phyloP scores from a whole-genome alignment of 2,329 filamentous ascomycete species.

The Didymella arachidicola region DNA sequence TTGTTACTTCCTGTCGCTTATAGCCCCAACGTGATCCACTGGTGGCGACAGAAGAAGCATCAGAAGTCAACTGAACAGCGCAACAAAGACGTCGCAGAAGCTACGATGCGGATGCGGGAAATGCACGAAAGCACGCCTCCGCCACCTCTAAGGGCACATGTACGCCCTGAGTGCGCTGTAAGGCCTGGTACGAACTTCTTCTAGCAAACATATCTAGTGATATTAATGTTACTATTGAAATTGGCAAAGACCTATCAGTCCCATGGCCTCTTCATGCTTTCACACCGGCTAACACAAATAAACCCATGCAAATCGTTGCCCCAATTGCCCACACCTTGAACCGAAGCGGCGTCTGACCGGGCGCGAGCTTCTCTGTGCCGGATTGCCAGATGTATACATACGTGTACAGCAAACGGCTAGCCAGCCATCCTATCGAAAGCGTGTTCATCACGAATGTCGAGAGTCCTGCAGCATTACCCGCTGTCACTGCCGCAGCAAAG shows the following conservation, averaged over 20 bases:
- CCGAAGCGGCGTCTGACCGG: slow-evolving; percentile 3
- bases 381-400: slow-evolving; percentile 7
- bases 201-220: background rate
- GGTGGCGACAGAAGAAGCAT: background rate
- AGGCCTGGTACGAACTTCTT: background rate
- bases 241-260: background rate
- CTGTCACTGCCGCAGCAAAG: slow-evolving; percentile 7
- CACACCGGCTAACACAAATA: slow-evolving; percentile 6
- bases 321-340: slow-evolving; percentile 6
- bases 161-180: slow-evolving; percentile 14
- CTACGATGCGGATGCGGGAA: slow-evolving; percentile 1
- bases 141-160: background rate
- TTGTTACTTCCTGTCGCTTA: background rate
- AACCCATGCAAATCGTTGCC: background rate
- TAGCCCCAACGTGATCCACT: background rate
- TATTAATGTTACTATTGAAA: background rate
- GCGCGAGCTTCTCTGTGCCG: slow-evolving; percentile 1
- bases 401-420: slow-evolving; percentile 3
- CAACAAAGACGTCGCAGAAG: background rate
- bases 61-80: background rate
- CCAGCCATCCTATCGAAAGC: background rate
- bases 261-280: background rate
- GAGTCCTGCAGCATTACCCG: slow-evolving; percentile 3
- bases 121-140: background rate
- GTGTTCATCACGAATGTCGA: slow-evolving; percentile 1